Base-by-base conservation (phyloP, 2,329 filamentous ascomycete genomes). In the Monilinia fructigena region DNA sequence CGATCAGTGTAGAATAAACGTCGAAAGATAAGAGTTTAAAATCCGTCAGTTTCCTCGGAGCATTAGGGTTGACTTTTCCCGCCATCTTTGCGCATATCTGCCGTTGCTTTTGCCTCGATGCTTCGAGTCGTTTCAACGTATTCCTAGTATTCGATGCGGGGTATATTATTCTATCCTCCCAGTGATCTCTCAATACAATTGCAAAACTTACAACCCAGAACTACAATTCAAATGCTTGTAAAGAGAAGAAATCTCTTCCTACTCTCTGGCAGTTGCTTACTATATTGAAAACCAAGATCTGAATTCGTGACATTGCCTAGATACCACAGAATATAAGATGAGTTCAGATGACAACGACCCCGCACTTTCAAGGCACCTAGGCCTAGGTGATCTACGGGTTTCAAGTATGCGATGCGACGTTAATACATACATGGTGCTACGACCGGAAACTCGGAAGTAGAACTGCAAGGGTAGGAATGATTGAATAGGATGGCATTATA, bases 1-100 rank as follows among this genome's bases (percentile, higher is more conserved):
- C 68, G 8, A 71, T 65, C 6, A 70, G 40, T 5, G 68, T 71
- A 1, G 65, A 56, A 42, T 70, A 69, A 10, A 71, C 69, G 56
- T 70, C 68, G 40, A 70, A 72, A 18, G 66, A 68, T 20, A 71
- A 63, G 0, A 65, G 18, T 45, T 69, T 65, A 48, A 69, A 71
- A 55, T 68, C 69, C 2, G 66, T 69, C 4, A 70, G 62, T 23
- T 66, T 65, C 20, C 68, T 59, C 26, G 60, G 52, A 45, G 66
- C 65, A 28, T 63, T 47, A 12, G 31, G 8, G 16, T 64, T 53
- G 1, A 71, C 63, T 55, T 70, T 70, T 11, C 45, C 66, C 31
- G 45, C 31, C 35, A 62, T 40, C 10, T 38, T 67, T 47, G 2
- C 31, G 31, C 31, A 5, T 8, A 35, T 35, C 31, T 35, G 31